Conservation (phyloP, 2,329 filamentous ascomycete genomes). For the Coniochaeta ligniaria region DNA sequence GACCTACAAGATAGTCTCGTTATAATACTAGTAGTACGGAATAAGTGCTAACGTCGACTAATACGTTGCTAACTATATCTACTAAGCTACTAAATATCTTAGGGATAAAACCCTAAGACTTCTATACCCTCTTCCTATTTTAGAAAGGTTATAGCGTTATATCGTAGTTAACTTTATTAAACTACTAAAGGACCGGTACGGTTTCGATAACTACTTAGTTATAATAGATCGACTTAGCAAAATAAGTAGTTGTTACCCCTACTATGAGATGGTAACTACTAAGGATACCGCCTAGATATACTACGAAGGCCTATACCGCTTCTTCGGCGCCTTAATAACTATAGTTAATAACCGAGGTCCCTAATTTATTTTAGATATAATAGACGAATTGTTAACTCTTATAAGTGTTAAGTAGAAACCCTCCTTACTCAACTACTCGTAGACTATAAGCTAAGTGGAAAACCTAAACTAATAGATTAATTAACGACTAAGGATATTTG, state of each 20-base stretch:
- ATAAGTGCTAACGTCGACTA: not conserved
- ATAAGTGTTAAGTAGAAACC: not conserved
- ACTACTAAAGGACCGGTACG: not conserved
- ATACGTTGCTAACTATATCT: not conserved
- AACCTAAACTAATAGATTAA: not conserved
- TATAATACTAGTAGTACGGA: not conserved
- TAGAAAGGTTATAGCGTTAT: not conserved
- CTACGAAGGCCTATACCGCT: not conserved
- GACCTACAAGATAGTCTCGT: not conserved
- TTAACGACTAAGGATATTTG: no score
- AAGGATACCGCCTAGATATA: not conserved
- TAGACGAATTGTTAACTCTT: not conserved
- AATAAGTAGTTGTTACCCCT: not conserved
- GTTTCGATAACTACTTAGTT: constrained; percentile 1
- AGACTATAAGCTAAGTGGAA: not conserved
- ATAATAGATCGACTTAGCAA: constrained; percentile 2
- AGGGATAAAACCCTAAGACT: not conserved
- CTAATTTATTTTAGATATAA: no score
- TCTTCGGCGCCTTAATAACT: no score
- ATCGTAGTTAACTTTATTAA: constrained; percentile 3
- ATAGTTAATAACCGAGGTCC: no score
- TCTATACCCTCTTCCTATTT: not conserved
- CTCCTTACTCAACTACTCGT: not conserved
- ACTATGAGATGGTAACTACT: not conserved
- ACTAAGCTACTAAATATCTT: not conserved